phyloP scores from a whole-genome alignment of 2,329 filamentous ascomycete species.

The Penicillium sp. region DNA sequence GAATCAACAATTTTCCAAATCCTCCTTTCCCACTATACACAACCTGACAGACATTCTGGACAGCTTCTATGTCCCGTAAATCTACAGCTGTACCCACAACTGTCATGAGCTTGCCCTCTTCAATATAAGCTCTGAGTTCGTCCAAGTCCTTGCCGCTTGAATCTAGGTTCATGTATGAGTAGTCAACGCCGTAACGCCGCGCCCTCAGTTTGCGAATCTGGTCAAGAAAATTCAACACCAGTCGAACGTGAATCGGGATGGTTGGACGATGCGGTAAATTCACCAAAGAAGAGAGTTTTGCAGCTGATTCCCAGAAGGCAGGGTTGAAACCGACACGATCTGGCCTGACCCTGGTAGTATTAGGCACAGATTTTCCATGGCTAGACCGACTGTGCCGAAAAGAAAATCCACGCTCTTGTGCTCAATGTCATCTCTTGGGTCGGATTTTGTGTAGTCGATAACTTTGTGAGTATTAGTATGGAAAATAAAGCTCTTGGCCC shows the following conservation, averaged over 20 bases:
- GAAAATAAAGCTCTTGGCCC: no score
- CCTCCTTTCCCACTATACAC: conserved; percentile 50
- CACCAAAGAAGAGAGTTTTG: conserved; percentile 35
- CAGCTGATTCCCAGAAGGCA: conserved; percentile 42
- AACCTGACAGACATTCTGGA: conserved; percentile 47
- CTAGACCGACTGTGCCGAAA: conserved; percentile 53
- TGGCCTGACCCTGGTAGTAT: conserved; percentile 42
- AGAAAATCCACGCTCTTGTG: conserved; percentile 55
- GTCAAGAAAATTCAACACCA: conserved; percentile 39
- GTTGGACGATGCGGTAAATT: conserved; percentile 27
- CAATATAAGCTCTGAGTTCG: conserved; percentile 45
- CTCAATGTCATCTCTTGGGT: conserved; percentile 44
- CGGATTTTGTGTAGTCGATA: conserved; percentile 55
- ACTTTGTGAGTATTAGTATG: conserved; percentile 31
- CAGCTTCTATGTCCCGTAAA: conserved; percentile 49
- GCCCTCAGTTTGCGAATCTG: conserved; percentile 48
- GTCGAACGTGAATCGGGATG: conserved; percentile 28
- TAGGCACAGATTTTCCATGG: conserved; percentile 51
- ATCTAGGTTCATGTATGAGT: not conserved
- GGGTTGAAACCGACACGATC: conserved; percentile 41
- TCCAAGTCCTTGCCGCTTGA: conserved; percentile 45
- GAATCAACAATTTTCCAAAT: conserved; percentile 50
- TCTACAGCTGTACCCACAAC: conserved; percentile 49
- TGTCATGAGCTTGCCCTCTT: conserved; percentile 47
- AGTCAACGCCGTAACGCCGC: conserved; percentile 47